These are phyloP conservation scores for Fermentozyma sake DNA, from an alignment of 1,139 yeast species.

Conservation along the genomic window DNA sequence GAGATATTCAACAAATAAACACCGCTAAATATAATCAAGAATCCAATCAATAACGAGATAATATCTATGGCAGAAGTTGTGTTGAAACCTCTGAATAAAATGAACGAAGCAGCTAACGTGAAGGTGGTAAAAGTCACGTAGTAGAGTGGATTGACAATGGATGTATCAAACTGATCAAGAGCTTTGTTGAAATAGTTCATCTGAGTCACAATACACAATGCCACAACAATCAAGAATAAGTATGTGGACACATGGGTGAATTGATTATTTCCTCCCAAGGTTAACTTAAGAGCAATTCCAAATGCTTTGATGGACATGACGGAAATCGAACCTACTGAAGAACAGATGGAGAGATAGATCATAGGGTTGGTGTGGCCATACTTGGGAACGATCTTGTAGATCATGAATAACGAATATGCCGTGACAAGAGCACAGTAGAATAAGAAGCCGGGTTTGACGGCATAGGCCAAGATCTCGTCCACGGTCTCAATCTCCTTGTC, in stretches of 20 bases:
- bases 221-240: constrained; percentile 74
- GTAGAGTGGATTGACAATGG: constrained; percentile 86
- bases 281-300: constrained; percentile 85
- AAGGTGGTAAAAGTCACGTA: constrained; percentile 91
- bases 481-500: constrained; percentile 87
- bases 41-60: constrained; percentile 82
- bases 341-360: constrained; percentile 86
- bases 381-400: constrained; percentile 75
- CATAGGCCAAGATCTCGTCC: constrained; percentile 80
- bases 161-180: constrained; percentile 86
- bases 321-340: constrained; percentile 85
- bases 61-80: constrained; percentile 78
- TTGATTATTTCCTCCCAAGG: constrained; percentile 86
- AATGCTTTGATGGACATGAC: constrained; percentile 93
- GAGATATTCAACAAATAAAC: constrained; percentile 80
- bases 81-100: constrained; percentile 82
- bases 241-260: constrained; percentile 82
- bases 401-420: constrained; percentile 70
- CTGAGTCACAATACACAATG: constrained; percentile 78
- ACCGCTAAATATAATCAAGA: constrained; percentile 81
- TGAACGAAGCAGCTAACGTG: constrained; percentile 81
- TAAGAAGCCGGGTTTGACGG: constrained; percentile 75
- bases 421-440: constrained; percentile 60
- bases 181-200: constrained; percentile 95
- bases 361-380: constrained; percentile 83